Conservation (phyloP, 2,329 filamentous ascomycete genomes). For the Xylariaceae sp. region DNA sequence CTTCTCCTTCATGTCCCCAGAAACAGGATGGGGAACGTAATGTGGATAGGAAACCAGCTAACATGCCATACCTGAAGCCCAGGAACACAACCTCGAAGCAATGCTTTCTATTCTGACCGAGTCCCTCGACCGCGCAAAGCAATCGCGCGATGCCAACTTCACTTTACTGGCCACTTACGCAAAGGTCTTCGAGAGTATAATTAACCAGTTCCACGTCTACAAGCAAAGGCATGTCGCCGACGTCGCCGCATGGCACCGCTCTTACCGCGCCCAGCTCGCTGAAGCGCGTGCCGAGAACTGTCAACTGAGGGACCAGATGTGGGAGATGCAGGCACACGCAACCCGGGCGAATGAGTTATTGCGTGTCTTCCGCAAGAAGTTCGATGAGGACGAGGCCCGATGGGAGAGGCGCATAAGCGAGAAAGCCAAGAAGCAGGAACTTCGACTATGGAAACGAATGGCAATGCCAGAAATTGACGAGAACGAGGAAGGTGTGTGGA, state of each 20-base stretch:
- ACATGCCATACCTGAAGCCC: slow-evolving; percentile 37
- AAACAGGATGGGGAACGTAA: background rate
- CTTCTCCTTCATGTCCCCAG: background rate
- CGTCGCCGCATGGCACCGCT: slow-evolving; percentile 59
- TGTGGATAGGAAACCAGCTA: slow-evolving; percentile 6
- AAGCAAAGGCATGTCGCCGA: slow-evolving; percentile 58
- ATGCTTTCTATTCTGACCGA: slow-evolving; percentile 57
- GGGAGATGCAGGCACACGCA: slow-evolving; percentile 60
- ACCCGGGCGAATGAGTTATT: slow-evolving; percentile 52
- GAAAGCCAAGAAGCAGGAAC: slow-evolving; percentile 49
- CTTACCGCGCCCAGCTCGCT: slow-evolving; percentile 59
- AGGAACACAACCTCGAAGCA: slow-evolving; percentile 55
- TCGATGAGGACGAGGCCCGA: slow-evolving; percentile 50
- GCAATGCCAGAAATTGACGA: slow-evolving; percentile 57
- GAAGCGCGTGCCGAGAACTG: slow-evolving; percentile 60
- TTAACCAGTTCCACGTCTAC: slow-evolving; percentile 61
- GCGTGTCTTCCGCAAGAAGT: slow-evolving; percentile 50
- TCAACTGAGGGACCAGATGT: slow-evolving; percentile 58
- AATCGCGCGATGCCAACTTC: slow-evolving; percentile 56
- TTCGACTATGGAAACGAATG: slow-evolving; percentile 62
- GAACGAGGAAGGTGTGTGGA: slow-evolving; percentile 54
- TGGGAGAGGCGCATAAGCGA: slow-evolving; percentile 51
- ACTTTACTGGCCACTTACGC: slow-evolving; percentile 54
- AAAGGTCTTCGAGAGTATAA: slow-evolving; percentile 49
- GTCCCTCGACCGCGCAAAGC: slow-evolving; percentile 56